phyloP scores from a whole-genome alignment of 495 filamentous ascomycete genomes.

The Copromyces sp. region DNA sequence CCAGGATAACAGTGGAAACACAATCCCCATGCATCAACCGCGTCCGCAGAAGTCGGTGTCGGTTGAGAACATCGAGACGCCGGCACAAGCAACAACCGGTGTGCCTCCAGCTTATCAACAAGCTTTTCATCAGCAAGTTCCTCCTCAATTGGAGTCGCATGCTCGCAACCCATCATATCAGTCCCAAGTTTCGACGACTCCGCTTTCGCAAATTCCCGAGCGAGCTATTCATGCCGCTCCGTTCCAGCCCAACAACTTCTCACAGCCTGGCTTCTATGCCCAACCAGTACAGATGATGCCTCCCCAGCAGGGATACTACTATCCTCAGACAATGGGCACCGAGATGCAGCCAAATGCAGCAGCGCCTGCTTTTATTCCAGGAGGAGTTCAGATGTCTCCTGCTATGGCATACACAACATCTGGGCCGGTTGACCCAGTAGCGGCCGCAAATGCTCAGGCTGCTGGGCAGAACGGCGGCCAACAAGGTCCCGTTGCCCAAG shows the following conservation, averaged over 20 bases:
- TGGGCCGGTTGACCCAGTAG: constrained; percentile 31
- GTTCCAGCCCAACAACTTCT: constrained; percentile 70
- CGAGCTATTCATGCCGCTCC: constrained; percentile 85
- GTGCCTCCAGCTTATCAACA: constrained; percentile 59
- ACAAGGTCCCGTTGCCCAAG: constrained; percentile 72
- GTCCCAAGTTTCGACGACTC: constrained; percentile 72
- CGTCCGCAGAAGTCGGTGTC: constrained; percentile 92
- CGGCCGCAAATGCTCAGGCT: constrained; percentile 4
- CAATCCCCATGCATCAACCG: constrained; percentile 90
- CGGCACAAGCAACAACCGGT: constrained; percentile 56
- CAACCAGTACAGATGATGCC: constrained; percentile 40
- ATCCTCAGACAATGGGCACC: constrained; percentile 41
- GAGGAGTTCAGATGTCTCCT: constrained; percentile 38
- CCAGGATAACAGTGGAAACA: constrained; percentile 64
- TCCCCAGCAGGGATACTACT: constrained; percentile 47
- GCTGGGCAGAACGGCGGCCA: constrained; percentile 29
- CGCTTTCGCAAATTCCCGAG: constrained; percentile 89
- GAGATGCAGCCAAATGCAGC: constrained; percentile 43
- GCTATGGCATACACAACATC: constrained; percentile 34
- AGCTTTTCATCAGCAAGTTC: constrained; percentile 87
- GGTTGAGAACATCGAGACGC: constrained; percentile 87
- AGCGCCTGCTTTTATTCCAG: constrained; percentile 49
- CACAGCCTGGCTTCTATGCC: constrained; percentile 55
- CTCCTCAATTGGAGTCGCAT: constrained; percentile 58
- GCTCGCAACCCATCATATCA: constrained; percentile 63